Evolutionary conservation across 2,329 filamentous ascomycete species (phyloP), one percentile per base, ranked within the genome.

Genomic region (Alternaria dauci): DNA sequence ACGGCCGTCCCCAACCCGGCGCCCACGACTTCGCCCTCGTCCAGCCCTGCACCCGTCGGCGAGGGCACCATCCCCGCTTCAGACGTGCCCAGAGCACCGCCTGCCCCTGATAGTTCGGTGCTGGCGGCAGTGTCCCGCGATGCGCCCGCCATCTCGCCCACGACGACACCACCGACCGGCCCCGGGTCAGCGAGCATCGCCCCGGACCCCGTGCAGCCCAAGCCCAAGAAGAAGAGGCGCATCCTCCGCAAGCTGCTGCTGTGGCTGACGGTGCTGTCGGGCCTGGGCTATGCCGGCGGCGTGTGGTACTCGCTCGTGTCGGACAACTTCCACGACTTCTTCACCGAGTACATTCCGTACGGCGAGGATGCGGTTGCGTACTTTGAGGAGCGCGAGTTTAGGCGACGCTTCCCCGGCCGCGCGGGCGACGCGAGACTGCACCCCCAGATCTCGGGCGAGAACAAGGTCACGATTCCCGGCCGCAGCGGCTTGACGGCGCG

Each of bases 261-360:
- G 67, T 91, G 91, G 55, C 80, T 97, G 50, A 82, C 94, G 63
- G 80, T 97, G 44, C 86, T 97, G 28, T 89, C 91, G 26, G 88
- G 88, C 6, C 80, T 96, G 44, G 89, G 91, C 39, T 99, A 97
- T 73, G 91, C 87, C 57, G 93, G 93, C 67, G 93, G 94, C 69
- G 89, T 97, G 56, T 97, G 91, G 85, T 95, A 96, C 80, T 94
- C 95, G 56, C 88, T 96, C 67, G 86, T 95, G 80, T 96, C 91
- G 76, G 95, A 99, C 84, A 97, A 93, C 81, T 99, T 98, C 86
- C 94, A 99, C 81, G 95, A 99, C 80, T 95, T 97, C 84, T 99
- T 99, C 82, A 98, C 94, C 72, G 94, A 97, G 81, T 99, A 94
- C 79, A 82, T 99, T 18, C 95, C 95, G 23, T 97, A 91, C 70